Evolutionary conservation across 176 grass and related monocot genomes (phyloP).

Genomic region (Triticum urartu): DNA sequence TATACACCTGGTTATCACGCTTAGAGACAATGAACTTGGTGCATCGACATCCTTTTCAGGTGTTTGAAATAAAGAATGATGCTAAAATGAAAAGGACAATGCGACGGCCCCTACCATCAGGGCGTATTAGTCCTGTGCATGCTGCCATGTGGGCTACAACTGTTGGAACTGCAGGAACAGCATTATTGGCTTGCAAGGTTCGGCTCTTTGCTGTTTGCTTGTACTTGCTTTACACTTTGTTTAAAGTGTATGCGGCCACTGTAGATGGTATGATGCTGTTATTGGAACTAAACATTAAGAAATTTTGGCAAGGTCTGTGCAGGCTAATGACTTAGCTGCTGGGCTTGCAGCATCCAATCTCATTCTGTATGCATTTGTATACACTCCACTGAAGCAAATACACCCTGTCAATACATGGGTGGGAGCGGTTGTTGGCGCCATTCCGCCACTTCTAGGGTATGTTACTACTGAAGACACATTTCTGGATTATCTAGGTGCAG

Average conservation of each 20-base stretch:
- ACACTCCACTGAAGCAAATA: too few species aligned
- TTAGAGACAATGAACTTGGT: not conserved
- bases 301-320: constrained; percentile 65
- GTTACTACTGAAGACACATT: too few species aligned
- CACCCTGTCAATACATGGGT: too few species aligned
- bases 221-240: not conserved
- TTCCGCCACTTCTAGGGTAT: too few species aligned
- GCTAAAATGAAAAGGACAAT: constrained; percentile 93
- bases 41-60: constrained; percentile 22
- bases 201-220: constrained; percentile 27
- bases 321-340: constrained; percentile 85
- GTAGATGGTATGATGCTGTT: constrained; percentile 5
- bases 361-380: too few species aligned
- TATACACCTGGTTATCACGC: not conserved
- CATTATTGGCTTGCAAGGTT: constrained; percentile 88
- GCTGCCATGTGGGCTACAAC: constrained; percentile 89
- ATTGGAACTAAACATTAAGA: constrained; percentile 49
- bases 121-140: constrained; percentile 72
- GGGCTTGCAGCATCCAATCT: constrained; percentile 90
- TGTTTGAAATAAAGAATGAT: constrained; percentile 94
- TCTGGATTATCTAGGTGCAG: too few species aligned
- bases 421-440: too few species aligned
- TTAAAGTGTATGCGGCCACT: not conserved
- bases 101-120: constrained; percentile 76
- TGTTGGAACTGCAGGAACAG: constrained; percentile 80